Percentiles rank a stretch among this genome's conserved stretches.
These are phyloP conservation scores for Dipodascopsis uninucleata DNA, from an alignment of 805 yeast genomes.

Conservation along the genomic window DNA sequence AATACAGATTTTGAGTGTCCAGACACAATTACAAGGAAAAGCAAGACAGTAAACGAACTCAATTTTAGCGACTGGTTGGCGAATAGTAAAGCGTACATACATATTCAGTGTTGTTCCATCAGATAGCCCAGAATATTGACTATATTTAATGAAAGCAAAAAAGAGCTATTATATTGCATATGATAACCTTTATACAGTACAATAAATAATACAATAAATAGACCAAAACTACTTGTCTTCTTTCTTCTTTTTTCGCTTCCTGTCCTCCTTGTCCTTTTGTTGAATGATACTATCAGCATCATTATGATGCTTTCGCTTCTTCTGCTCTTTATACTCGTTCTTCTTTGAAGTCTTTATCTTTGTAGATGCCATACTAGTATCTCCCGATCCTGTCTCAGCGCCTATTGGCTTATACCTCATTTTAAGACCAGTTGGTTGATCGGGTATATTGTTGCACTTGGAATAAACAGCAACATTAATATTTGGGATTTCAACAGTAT, in stretches of 20 bases:
- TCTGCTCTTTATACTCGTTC: too few species aligned
- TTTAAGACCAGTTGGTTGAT: slow-evolving; percentile 9
- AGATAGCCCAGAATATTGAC: not conserved
- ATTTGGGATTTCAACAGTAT: slow-evolving; percentile 22
- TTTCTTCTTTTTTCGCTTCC: slow-evolving; percentile 14
- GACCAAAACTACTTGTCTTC: not conserved
- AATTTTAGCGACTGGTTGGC: not conserved
- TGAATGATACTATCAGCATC: not conserved
- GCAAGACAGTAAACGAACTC: not conserved
- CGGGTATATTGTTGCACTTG: slow-evolving; percentile 1
- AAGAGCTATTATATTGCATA: not conserved
- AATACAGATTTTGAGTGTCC: slow-evolving; percentile 20
- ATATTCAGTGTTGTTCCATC: not conserved
- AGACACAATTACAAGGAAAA: slow-evolving; percentile 17
- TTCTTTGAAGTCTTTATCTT: not conserved
- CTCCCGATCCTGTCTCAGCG: too few species aligned
- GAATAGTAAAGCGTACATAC: not conserved
- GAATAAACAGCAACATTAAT: slow-evolving; percentile 4
- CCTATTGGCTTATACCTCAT: slow-evolving; percentile 13
- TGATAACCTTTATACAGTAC: not conserved
- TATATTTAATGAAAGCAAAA: not conserved
- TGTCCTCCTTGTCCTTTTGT: slow-evolving; percentile 8
- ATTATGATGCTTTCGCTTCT: slow-evolving; percentile 4
- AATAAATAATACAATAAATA: not conserved
- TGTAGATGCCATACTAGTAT: slow-evolving; percentile 1